Conservation (phyloP, 345 rosid genomes). For the Anacardium occidentale region DNA sequence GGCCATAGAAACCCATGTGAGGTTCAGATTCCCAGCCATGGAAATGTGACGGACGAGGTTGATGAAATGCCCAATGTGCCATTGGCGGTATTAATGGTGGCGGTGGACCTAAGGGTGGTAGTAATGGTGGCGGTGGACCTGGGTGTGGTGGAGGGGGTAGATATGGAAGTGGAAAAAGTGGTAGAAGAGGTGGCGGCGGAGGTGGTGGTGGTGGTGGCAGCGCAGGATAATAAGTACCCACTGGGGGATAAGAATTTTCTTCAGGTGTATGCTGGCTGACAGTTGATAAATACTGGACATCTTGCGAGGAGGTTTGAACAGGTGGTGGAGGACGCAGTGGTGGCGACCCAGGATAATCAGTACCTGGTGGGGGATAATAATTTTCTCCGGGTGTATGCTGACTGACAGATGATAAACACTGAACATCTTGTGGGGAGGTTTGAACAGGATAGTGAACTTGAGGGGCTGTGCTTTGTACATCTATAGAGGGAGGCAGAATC, state of each 20-base stretch:
- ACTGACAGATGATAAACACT: neutral
- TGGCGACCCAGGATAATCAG: slow-evolving; percentile 23
- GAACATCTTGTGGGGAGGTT: slow-evolving; percentile 3
- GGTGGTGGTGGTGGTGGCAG: neutral
- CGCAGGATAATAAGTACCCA: slow-evolving; percentile 10
- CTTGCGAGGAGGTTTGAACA: neutral
- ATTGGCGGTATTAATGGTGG: neutral
- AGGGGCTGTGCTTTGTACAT: neutral
- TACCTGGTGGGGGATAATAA: slow-evolving; percentile 18
- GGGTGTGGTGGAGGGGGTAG: neutral
- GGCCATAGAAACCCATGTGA: slow-evolving; percentile 15
- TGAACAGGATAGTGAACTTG: neutral
- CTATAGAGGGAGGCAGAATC: neutral
- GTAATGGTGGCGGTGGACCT: too few species aligned
- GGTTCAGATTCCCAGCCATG: slow-evolving; percentile 14
- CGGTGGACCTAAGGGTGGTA: neutral
- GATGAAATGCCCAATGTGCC: slow-evolving; percentile 13
- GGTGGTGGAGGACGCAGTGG: too few species aligned
- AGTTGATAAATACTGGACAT: neutral
- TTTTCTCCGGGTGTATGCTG: slow-evolving; percentile 19
- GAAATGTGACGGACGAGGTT: slow-evolving; percentile 15
- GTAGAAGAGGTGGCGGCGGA: neutral
- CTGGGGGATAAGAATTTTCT: slow-evolving; percentile 24
- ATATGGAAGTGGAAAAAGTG: neutral
- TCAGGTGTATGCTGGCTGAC: slow-evolving; percentile 13